phyloP scores from a whole-genome alignment of 257 asterid species.

The Lantana camara region DNA sequence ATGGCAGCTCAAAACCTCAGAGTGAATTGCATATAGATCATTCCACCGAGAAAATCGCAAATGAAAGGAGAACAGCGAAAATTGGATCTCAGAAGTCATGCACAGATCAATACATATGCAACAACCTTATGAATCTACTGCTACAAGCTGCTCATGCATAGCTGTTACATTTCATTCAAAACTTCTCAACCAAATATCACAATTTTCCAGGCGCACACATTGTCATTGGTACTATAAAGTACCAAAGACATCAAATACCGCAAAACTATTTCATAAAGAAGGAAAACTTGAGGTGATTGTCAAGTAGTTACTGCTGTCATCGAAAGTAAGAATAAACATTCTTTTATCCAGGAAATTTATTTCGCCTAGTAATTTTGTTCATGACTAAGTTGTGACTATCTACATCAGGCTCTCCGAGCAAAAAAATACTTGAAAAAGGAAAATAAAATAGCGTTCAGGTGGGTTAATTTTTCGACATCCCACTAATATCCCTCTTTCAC shows the following conservation, averaged over 20 bases:
- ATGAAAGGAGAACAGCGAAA: conserved; percentile 4
- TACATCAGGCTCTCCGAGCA: not conserved
- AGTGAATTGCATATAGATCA: conserved; percentile 9
- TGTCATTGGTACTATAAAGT: not conserved
- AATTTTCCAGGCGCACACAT: not conserved
- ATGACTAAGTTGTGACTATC: conserved; percentile 15
- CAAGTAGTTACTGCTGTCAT: conserved; percentile 8
- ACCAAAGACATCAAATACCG: not conserved
- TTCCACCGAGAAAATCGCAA: not conserved
- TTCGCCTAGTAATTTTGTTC: not conserved
- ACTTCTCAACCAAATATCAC: conserved; percentile 4
- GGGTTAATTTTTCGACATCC: conserved; percentile 1
- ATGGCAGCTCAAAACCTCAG: not conserved
- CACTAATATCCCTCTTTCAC: not conserved
- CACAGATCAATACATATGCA: not conserved
- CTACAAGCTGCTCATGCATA: not conserved
- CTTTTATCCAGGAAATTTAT: not conserved
- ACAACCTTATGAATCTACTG: conserved; percentile 14
- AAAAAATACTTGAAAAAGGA: not conserved
- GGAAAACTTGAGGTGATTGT: not conserved
- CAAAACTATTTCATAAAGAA: conserved; percentile 6
- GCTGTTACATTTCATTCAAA: conserved; percentile 5
- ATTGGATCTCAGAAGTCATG: not conserved
- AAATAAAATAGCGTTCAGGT: not conserved
- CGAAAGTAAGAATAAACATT: not conserved